Conservation (phyloP, 768 basidiomycete species). For the Boletus coccyginus region DNA sequence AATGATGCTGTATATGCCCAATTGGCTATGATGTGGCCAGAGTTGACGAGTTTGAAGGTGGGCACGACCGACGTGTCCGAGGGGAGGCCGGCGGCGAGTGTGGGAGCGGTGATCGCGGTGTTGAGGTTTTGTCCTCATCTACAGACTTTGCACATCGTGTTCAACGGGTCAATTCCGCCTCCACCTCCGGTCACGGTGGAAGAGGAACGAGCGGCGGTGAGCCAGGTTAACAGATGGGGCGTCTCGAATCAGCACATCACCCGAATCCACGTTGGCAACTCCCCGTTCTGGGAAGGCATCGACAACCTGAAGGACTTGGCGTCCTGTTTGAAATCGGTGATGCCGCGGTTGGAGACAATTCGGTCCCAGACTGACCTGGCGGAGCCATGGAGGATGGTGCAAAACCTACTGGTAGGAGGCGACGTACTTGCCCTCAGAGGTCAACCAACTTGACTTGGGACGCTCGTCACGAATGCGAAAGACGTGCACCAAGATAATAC, state of each 20-base stretch:
- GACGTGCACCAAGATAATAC: too few relatives aligned
- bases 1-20: conserved; percentile 9
- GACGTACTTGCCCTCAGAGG: too few relatives aligned
- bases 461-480: too few relatives aligned
- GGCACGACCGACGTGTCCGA: not conserved
- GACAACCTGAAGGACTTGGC: too few relatives aligned
- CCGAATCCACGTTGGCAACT: too few relatives aligned
- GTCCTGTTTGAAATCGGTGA: too few relatives aligned
- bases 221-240: not conserved
- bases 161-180: conserved; percentile 13
- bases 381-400: too few relatives aligned
- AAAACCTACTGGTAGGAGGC: too few relatives aligned
- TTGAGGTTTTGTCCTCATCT: conserved; percentile 10
- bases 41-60: conserved; percentile 11
- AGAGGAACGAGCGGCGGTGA: not conserved
- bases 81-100: conserved; percentile 7
- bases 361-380: too few relatives aligned
- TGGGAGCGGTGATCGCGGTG: conserved; percentile 13
- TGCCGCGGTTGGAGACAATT: too few relatives aligned
- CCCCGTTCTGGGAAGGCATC: too few relatives aligned
- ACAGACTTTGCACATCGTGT: conserved; percentile 12
- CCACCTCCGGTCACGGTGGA: not conserved
- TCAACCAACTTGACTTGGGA: too few relatives aligned
- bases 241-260: conserved; percentile 6
- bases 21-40: conserved; percentile 8